These are phyloP conservation scores for Paecilomyces sp. DNA, from an alignment of 2,329 filamentous ascomycete species.

Conservation along the genomic window DNA sequence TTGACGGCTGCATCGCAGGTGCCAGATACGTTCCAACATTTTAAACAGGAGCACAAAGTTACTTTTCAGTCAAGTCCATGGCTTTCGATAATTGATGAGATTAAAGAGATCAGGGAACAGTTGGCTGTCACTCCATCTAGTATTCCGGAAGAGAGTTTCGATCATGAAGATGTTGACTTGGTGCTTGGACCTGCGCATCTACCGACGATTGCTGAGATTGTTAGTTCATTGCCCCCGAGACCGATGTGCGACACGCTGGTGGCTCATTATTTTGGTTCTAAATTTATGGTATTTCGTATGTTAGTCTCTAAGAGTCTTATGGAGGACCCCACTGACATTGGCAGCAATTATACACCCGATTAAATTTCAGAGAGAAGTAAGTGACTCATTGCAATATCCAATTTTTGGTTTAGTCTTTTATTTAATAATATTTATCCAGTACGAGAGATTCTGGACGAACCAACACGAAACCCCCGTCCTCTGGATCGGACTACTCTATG, in stretches of 20 bases:
- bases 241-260: constrained; percentile 5
- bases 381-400: background rate
- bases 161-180: constrained; percentile 4
- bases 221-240: constrained; percentile 4
- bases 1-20: background rate
- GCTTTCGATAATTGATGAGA: constrained; percentile 7
- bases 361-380: constrained; percentile 8
- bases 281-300: constrained; percentile 3
- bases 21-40: background rate
- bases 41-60: background rate
- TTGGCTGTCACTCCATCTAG: constrained; percentile 4
- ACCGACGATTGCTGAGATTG: constrained; percentile 2
- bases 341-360: constrained; percentile 6
- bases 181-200: constrained; percentile 2
- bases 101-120: constrained; percentile 7
- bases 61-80: constrained; percentile 2
- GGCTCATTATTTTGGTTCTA: constrained; percentile 4
- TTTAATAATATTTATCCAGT: constrained; percentile 4
- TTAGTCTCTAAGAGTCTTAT: background rate
- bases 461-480: constrained; percentile 5
- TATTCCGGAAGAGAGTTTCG: background rate
- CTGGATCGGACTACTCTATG: constrained; percentile 11
- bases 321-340: background rate
- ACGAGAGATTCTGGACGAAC: constrained; percentile 12
- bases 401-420: background rate